Evolutionary conservation across 371 early-diverging fungal species (phyloP).

Genomic region (Actinomortierella wolfii): DNA sequence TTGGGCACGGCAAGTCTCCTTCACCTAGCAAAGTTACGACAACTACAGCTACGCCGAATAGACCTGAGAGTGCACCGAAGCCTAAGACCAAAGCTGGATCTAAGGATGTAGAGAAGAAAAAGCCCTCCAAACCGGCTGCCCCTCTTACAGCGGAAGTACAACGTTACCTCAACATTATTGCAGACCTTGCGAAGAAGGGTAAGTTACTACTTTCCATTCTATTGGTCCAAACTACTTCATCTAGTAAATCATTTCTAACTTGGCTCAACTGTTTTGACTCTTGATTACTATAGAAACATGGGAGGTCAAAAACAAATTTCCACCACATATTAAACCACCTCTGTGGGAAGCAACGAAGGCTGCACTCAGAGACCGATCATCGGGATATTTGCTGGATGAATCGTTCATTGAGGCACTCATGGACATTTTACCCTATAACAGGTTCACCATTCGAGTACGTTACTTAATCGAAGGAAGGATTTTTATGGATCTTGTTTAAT

Average conservation of each 20-base stretch:
- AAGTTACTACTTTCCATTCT: neutral
- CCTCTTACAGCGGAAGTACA: slow-evolving; percentile 24
- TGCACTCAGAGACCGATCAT: slow-evolving; percentile 44
- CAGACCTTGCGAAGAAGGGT: slow-evolving; percentile 30
- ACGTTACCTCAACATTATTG: slow-evolving; percentile 16
- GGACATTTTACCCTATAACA: slow-evolving; percentile 56
- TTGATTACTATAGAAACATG: slow-evolving; percentile 20
- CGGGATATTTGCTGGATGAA: slow-evolving; percentile 47
- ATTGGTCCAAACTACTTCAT: neutral
- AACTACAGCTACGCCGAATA: neutral
- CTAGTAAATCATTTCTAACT: neutral
- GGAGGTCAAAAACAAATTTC: slow-evolving; percentile 54
- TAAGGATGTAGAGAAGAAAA: neutral
- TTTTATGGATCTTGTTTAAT: too few relatives aligned
- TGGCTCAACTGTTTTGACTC: neutral
- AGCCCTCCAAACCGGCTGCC: slow-evolving; percentile 10
- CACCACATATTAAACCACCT: slow-evolving; percentile 48
- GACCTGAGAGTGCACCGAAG: neutral
- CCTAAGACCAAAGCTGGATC: neutral
- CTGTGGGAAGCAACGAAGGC: slow-evolving; percentile 51
- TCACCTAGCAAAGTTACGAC: neutral
- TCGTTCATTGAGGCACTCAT: slow-evolving; percentile 53
- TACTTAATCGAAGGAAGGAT: neutral
- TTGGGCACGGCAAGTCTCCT: neutral
- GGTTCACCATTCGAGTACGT: slow-evolving; percentile 54